Conservation (phyloP, 768 basidiomycete genomes). For the Tricholoma saponaceum region DNA sequence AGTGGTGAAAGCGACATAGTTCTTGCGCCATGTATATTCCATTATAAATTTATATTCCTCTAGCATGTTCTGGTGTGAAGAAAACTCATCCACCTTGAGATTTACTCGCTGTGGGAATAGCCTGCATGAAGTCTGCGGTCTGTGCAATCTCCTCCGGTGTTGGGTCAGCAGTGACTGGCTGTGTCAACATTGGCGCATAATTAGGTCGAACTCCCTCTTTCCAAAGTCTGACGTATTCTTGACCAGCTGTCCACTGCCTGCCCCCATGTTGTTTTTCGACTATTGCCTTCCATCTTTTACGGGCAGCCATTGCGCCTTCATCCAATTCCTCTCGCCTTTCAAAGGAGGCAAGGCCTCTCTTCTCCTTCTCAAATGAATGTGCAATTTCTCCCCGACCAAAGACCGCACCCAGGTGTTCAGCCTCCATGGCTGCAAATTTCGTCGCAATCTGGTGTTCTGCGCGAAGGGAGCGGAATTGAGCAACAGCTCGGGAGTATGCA, state of each 20-base stretch:
- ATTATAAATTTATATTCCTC: conserved; percentile 1
- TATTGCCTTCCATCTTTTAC: conserved; percentile 77
- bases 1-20: conserved; percentile 31
- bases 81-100: background rate
- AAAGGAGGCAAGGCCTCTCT: conserved; percentile 57
- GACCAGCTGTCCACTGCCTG: conserved; percentile 66
- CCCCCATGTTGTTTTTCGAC: conserved; percentile 41
- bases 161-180: conserved; percentile 23
- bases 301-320: conserved; percentile 55
- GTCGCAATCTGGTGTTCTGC: conserved; percentile 79
- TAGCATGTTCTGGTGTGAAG: background rate
- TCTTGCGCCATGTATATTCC: background rate
- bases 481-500: conserved; percentile 76
- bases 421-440: conserved; percentile 75
- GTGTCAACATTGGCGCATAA: conserved; percentile 55
- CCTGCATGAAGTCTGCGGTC: background rate
- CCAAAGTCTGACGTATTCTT: conserved; percentile 70
- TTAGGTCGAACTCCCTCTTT: conserved; percentile 63
- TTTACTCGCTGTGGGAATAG: background rate
- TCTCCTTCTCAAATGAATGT: conserved; percentile 57
- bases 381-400: conserved; percentile 62
- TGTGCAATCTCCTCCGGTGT: conserved; percentile 8
- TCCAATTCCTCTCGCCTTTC: conserved; percentile 51
- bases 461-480: conserved; percentile 86
- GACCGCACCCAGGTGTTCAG: conserved; percentile 65